Base-by-base conservation (phyloP, 345 rosid genomes). In the Lumnitzera racemosa region DNA sequence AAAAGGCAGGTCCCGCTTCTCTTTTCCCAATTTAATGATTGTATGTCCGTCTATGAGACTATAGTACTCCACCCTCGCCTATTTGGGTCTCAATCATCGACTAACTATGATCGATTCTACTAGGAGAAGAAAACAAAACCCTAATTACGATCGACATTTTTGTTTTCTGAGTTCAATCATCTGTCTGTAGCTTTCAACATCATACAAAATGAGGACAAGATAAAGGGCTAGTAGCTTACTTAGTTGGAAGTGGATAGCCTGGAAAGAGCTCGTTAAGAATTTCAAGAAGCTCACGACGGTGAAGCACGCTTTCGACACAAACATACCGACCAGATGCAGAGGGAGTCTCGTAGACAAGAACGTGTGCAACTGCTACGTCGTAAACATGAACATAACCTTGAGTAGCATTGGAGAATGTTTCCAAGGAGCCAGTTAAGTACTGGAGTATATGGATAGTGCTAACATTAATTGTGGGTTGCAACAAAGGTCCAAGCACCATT, bases 271-370 rank as follows among this genome's bases (percentile, higher is more conserved):
- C 82, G 63, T 84, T 79, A 1, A 89, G 73, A 65, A 92, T 89
- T 25, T 87, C 97, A 65, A 85, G 91, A 64, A 92, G 90, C 46
- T 89, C 97, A 3, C 94, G 78, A 0, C 94, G 90, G 79, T 87
- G 97, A 68, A 89, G 90, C 24, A 83, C 87, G 4, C 84, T 82
- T 69, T 87, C 97, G 13, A 88, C 88, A 49, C 86, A 89, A 49
- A 85, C 76, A 74, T 89, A 87, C 2, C 90, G 83, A 64, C 98
- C 96, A 2, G 96, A 78, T 70, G 98, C 97, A 0, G 85, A 72
- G 17, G 94, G 87, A 27, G 76, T 73, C 78, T 92, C 91, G 15
- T 48, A 82, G 61, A 87, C 83, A 43, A 89, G 74, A 70, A 92
- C 75, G 70, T 89, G 97, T 2, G 85, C 94, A 13, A 85, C 54